phyloP scores from a whole-genome alignment of 139 green algal species.

The Chlorella sp. region DNA sequence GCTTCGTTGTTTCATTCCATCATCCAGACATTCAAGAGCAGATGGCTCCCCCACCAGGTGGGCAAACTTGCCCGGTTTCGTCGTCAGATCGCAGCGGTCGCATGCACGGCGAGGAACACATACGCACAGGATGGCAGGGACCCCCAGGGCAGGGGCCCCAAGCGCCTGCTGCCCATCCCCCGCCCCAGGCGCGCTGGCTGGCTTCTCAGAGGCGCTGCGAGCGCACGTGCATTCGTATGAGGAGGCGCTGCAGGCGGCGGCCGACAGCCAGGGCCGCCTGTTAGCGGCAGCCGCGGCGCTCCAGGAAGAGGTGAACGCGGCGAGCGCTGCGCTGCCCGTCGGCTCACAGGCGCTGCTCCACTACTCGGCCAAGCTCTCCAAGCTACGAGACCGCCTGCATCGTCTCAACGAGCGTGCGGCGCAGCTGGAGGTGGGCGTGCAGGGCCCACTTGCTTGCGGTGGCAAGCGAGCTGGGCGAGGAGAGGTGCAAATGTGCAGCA shows the following conservation, averaged over 20 bases:
- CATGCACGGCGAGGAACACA: not conserved
- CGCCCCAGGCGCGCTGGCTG: no score
- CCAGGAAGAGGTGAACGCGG: conserved; percentile 4
- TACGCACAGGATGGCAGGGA: not conserved
- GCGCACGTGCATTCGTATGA: not conserved
- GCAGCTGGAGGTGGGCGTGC: conserved; percentile 9
- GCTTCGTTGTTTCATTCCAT: no score
- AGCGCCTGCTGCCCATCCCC: no score
- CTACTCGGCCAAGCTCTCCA: not conserved
- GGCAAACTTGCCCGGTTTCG: no score
- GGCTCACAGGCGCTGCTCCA: not conserved
- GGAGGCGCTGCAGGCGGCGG: not conserved
- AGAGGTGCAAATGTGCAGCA: not conserved
- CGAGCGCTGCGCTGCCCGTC: not conserved
- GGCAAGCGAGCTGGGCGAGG: not conserved
- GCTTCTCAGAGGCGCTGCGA: not conserved
- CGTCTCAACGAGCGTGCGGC: not conserved
- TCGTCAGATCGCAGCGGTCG: no score
- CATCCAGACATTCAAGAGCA: no score
- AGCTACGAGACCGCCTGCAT: conserved; percentile 5
- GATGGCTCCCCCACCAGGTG: no score
- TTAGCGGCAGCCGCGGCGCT: not conserved
- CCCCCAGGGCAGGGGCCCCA: no score
- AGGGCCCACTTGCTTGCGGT: not conserved
- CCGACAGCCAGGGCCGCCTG: not conserved